Base-by-base conservation (phyloP, 2,329 filamentous ascomycete genomes). In the Macrophomina tecta region DNA sequence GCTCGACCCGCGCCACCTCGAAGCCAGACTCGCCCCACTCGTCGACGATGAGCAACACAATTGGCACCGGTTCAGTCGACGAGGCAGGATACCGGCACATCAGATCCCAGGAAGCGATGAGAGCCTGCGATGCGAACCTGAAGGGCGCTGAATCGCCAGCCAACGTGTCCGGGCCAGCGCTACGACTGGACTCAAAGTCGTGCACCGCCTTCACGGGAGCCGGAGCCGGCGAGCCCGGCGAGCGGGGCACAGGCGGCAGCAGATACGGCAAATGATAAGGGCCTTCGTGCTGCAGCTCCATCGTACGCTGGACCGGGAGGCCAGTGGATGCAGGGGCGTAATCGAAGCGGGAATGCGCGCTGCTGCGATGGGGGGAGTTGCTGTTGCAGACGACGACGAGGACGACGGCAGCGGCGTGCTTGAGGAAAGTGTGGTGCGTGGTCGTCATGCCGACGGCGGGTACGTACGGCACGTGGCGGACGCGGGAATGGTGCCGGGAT, bases 401-500 rank as follows among this genome's bases (percentile, higher is more conserved):
- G 14, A 92, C 76, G 42, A 91, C 80, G 1, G 83, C 83, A 55
- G 83, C 84, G 4, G 88, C 88, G 65, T 85, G 81, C 66, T 82
- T 84, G 64, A 92, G 84, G 71, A 91, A 90, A 62, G 83, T 84
- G 58, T 84, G 79, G 76, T 93, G 88, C 52, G 86, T 84, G 28
- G 83, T 82, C 2, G 88, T 90, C 74, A 92, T 87, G 49, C 90
- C 89, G 67, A 82, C 78, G 63, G 83, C 82, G 55, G 87, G 85
- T 5, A 88, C 86, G 72, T 92, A 94, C 5, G 91, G 90, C 51
- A 92, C 86, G 74, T 93, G 91, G 23, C 89, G 86, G 68, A 93
- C 82, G 75, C 83, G 83, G 2, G 83, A 79, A 72, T 91, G 88
- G 70, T 85, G 82, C 58, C 78, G 81, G 58, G 87, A 86, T 58